Percentiles rank a stretch among this genome's conserved stretches.
Conservation (phyloP, 768 basidiomycete species). For the Lactarius indigo region DNA sequence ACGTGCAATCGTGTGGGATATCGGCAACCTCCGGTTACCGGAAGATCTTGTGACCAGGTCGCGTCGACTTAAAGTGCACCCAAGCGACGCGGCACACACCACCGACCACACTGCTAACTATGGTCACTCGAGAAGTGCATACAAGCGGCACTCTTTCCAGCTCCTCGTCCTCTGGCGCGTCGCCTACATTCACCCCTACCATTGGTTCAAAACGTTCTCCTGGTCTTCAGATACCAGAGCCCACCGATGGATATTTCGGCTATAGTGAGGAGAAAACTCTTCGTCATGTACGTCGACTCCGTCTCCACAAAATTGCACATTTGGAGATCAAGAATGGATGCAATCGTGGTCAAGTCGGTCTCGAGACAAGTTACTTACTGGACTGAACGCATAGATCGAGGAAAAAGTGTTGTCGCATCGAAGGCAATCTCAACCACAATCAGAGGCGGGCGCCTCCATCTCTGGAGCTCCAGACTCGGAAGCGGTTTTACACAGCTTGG, state of each 20-base stretch:
- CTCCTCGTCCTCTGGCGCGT: background rate
- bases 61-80: background rate
- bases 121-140: background rate
- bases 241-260: slow-evolving; percentile 73
- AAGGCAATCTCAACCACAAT: slow-evolving; percentile 50
- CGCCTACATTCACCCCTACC: background rate
- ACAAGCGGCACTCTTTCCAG: background rate
- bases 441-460: slow-evolving; percentile 35
- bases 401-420: slow-evolving; percentile 69
- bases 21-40: background rate
- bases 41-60: background rate
- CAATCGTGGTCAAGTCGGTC: background rate
- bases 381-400: slow-evolving; percentile 52
- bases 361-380: slow-evolving; percentile 4
- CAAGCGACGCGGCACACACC: too few species aligned
- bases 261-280: slow-evolving; percentile 76
- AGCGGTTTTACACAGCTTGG: background rate
- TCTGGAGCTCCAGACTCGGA: slow-evolving; percentile 17
- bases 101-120: background rate
- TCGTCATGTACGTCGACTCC: slow-evolving; percentile 54
- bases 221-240: slow-evolving; percentile 42
- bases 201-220: slow-evolving; percentile 20
- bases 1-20: background rate
- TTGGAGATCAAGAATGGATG: background rate
- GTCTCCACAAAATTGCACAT: background rate